phyloP scores from a whole-genome alignment of 148 eudicot genomes.

The Beta vulgaris region DNA sequence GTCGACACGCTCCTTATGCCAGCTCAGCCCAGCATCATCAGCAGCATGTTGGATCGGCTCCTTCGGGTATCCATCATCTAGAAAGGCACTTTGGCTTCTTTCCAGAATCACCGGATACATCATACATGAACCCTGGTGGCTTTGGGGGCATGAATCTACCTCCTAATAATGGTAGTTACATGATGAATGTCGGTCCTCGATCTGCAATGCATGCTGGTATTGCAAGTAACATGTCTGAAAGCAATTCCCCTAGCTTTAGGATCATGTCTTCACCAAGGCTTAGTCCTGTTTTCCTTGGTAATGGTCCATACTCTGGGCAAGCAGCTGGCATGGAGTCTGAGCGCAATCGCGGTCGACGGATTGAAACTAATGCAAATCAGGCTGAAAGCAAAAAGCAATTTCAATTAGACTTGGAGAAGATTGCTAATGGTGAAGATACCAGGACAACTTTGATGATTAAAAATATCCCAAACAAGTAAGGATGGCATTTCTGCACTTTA shows the following conservation, averaged over 20 bases:
- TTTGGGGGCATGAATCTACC: constrained; percentile 47
- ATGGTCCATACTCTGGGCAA: constrained; percentile 59
- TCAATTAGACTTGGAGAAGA: constrained; percentile 80
- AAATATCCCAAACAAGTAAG: constrained; percentile 92
- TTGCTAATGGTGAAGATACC: constrained; percentile 68
- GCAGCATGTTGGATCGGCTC: constrained; percentile 80
- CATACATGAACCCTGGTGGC: constrained; percentile 40
- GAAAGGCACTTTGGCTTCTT: constrained; percentile 60
- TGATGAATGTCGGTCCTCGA: constrained; percentile 48
- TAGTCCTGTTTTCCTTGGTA: constrained; percentile 60
- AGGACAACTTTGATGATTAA: constrained; percentile 93
- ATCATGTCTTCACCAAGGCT: constrained; percentile 65
- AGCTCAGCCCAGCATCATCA: constrained; percentile 43
- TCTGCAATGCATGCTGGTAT: constrained; percentile 36
- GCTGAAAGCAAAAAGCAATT: constrained; percentile 70
- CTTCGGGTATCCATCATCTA: constrained; percentile 56
- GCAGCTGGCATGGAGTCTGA: constrained; percentile 47
- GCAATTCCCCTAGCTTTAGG: constrained; percentile 52
- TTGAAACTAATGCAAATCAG: constrained; percentile 53
- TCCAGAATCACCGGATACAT: constrained; percentile 62
- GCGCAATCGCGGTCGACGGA: constrained; percentile 43
- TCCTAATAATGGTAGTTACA: constrained; percentile 43
- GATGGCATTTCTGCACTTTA: not conserved
- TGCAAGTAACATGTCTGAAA: constrained; percentile 50
- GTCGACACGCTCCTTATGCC: constrained; percentile 38